Conservation (phyloP, 2,329 filamentous ascomycete species). For the Lachnellula cervina region DNA sequence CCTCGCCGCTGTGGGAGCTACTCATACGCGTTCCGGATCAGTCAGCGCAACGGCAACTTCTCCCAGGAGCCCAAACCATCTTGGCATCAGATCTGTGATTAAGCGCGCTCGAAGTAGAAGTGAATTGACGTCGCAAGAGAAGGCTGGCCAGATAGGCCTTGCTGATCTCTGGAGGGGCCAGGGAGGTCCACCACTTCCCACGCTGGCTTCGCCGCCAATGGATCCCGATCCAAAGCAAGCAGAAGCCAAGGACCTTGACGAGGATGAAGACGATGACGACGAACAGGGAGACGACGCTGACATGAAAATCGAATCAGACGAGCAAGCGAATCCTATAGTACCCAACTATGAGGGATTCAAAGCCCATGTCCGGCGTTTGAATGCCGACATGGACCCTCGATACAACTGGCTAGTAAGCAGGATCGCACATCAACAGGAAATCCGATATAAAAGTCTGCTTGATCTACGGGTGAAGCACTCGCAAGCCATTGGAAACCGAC, state of each 20-base stretch:
- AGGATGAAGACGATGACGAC: slow-evolving; percentile 56
- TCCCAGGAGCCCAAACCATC: slow-evolving; percentile 39
- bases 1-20: slow-evolving; percentile 49
- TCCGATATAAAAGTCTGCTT: slow-evolving; percentile 73
- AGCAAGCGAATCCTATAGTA: slow-evolving; percentile 60
- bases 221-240: slow-evolving; percentile 23
- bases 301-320: slow-evolving; percentile 55
- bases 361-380: slow-evolving; percentile 66
- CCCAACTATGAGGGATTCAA: slow-evolving; percentile 74
- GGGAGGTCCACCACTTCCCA: slow-evolving; percentile 54
- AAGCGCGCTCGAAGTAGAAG: slow-evolving; percentile 52
- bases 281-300: slow-evolving; percentile 59
- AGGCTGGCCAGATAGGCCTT: slow-evolving; percentile 37
- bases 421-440: slow-evolving; percentile 74
- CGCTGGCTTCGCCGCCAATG: slow-evolving; percentile 44
- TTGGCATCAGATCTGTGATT: slow-evolving; percentile 39
- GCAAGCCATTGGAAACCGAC: slow-evolving; percentile 48
- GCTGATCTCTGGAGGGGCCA: slow-evolving; percentile 50
- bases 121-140: slow-evolving; percentile 41
- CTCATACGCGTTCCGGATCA: slow-evolving; percentile 55
- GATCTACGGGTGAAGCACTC: slow-evolving; percentile 67
- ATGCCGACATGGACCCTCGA: slow-evolving; percentile 61
- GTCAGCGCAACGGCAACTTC: slow-evolving; percentile 48
- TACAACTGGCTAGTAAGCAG: slow-evolving; percentile 67
- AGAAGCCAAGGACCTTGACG: slow-evolving; percentile 37